Evolutionary conservation across 768 basidiomycete genomes (phyloP).

Genomic region (Fomitopsis serialis): DNA sequence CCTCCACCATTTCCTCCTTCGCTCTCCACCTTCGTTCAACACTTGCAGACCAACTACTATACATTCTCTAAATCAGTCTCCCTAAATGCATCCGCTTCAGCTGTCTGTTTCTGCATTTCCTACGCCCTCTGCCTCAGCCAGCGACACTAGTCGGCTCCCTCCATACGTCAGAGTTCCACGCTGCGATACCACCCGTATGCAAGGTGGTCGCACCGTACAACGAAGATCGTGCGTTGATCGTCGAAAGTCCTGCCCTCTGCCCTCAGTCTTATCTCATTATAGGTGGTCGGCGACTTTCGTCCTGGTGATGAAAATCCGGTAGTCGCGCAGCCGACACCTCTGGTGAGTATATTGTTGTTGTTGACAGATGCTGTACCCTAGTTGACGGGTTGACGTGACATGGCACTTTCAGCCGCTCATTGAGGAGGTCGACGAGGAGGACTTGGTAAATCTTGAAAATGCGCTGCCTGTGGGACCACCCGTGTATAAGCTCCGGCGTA

Average conservation of each 20-base stretch:
- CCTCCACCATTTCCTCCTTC: neutral
- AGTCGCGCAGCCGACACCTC: neutral
- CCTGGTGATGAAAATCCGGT: neutral
- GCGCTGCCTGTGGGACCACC: neutral
- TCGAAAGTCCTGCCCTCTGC: too few species aligned
- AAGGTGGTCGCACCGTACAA: neutral
- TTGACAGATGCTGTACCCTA: neutral
- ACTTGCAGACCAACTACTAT: neutral
- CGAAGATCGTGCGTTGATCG: too few species aligned
- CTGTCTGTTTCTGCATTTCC: neutral
- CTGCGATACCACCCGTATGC: neutral
- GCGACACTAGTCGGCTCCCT: neutral
- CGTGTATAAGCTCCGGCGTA: neutral
- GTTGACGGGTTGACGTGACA: neutral
- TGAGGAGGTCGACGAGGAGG: neutral
- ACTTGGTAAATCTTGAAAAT: neutral
- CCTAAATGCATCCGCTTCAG: neutral
- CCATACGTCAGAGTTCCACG: neutral
- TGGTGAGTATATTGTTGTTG: neutral
- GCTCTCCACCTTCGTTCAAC: neutral
- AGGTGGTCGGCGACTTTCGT: neutral
- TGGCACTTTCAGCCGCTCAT: neutral
- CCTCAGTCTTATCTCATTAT: neutral
- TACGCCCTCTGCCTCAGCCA: neutral
- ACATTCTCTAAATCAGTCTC: neutral